These are phyloP conservation scores for Dendrobium catenatum DNA, from an alignment of 106 monocot species.

Conservation along the genomic window DNA sequence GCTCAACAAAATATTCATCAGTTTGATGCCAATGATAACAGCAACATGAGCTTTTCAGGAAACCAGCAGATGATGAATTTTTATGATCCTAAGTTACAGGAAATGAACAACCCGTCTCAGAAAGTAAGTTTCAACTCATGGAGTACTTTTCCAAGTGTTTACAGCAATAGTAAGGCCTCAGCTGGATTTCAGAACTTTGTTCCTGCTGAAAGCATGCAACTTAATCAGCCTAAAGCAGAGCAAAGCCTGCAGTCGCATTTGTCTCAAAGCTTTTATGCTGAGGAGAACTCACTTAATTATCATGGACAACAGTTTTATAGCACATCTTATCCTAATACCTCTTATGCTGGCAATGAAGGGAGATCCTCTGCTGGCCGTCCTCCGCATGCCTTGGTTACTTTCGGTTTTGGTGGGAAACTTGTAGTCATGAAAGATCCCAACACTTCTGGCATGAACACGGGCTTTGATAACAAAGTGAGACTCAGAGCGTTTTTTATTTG, in stretches of 20 bases:
- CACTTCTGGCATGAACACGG: constrained; percentile 17
- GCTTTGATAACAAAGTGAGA: constrained; percentile 46
- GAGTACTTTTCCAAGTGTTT: constrained; percentile 9
- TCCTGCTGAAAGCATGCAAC: constrained; percentile 30
- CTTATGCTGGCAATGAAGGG: constrained; percentile 36
- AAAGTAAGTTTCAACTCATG: constrained; percentile 18
- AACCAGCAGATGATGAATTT: constrained; percentile 31
- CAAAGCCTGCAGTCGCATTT: constrained; percentile 25
- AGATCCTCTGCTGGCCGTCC: constrained; percentile 84
- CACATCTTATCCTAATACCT: constrained; percentile 22
- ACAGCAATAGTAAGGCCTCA: constrained; percentile 16
- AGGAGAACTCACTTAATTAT: constrained; percentile 25
- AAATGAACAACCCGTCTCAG: constrained; percentile 11
- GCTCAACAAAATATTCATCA: constrained; percentile 29
- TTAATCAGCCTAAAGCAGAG: constrained; percentile 33
- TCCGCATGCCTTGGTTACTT: constrained; percentile 75
- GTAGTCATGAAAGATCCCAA: constrained; percentile 58
- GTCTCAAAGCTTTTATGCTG: constrained; percentile 26
- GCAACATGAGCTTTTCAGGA: constrained; percentile 10
- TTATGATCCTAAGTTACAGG: constrained; percentile 16
- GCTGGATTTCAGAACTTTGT: constrained; percentile 29
- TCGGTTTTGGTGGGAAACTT: constrained; percentile 97
- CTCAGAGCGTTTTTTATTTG: constrained; percentile 1
- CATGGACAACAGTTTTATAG: constrained; percentile 39
- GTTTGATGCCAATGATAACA: constrained; percentile 15